Evolutionary conservation across 257 asterid species (phyloP).

Genomic region (Solanum lycopersicoides): DNA sequence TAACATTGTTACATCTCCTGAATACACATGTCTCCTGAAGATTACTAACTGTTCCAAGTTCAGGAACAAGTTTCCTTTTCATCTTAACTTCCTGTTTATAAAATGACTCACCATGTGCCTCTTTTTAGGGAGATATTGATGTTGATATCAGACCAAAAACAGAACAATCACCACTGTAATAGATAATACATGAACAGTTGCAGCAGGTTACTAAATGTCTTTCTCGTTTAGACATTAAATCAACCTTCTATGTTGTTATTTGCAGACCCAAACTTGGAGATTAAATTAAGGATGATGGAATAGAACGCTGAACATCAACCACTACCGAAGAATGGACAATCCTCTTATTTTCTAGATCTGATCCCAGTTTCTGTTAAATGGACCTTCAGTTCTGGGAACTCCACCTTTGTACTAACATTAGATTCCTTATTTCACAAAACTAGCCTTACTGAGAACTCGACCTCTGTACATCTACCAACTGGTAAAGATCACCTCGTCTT

Average conservation of each 20-base stretch:
- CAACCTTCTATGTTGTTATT: neutral
- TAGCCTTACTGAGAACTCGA: constrained; percentile 23
- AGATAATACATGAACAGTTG: neutral
- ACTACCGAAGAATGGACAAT: neutral
- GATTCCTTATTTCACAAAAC: neutral
- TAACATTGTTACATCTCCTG: neutral
- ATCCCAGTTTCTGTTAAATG: neutral
- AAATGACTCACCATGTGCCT: neutral
- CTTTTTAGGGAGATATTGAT: neutral
- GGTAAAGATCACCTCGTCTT: constrained; percentile 91
- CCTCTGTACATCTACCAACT: constrained; percentile 77
- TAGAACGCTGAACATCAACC: neutral
- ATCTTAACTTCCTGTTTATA: neutral
- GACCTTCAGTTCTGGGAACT: neutral
- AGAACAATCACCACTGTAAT: neutral
- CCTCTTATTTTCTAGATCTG: neutral
- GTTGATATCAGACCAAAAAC: neutral
- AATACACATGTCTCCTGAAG: neutral
- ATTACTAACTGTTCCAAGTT: neutral
- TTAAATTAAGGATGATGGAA: neutral
- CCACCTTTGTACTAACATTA: neutral
- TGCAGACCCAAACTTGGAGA: neutral
- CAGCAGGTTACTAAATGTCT: neutral
- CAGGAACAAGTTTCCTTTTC: neutral
- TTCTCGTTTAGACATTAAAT: neutral